Percentiles rank a stretch among this genome's conserved stretches.
These are phyloP conservation scores for Boletus insuetus DNA, from an alignment of 768 basidiomycete species.

Conservation along the genomic window DNA sequence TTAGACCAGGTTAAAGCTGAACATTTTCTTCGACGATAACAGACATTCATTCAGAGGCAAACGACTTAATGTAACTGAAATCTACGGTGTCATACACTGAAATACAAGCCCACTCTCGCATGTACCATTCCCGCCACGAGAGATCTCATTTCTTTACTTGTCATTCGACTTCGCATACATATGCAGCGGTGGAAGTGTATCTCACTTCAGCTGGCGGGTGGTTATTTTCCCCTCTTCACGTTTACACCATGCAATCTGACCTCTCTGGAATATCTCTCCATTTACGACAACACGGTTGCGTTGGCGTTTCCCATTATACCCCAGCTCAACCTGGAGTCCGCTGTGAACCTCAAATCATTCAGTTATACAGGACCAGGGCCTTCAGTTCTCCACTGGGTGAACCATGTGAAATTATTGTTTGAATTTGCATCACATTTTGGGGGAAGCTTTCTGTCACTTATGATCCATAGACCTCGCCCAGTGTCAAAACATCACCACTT, in stretches of 20 bases:
- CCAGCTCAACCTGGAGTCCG: conserved; percentile 3
- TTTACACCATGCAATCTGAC: conserved; percentile 13
- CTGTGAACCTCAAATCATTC: conserved; percentile 13
- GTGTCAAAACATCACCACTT: conserved; percentile 17
- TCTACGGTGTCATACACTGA: too few relatives aligned
- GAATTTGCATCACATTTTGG: conserved; percentile 5
- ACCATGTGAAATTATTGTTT: conserved; percentile 13
- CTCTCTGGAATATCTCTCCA: conserved; percentile 11
- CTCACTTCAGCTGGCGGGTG: not conserved
- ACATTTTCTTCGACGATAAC: too few relatives aligned
- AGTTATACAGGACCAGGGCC: conserved; percentile 8
- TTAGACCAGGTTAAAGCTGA: too few relatives aligned
- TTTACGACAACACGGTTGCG: not conserved
- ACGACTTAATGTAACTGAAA: too few relatives aligned
- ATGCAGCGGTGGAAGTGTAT: too few relatives aligned
- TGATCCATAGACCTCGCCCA: not conserved
- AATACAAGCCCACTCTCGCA: not conserved
- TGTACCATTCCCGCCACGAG: not conserved
- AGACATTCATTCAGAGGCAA: too few relatives aligned
- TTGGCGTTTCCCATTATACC: not conserved
- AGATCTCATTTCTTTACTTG: conserved; percentile 2
- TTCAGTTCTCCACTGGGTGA: conserved; percentile 4
- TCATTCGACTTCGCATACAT: not conserved
- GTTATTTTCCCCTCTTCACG: conserved; percentile 7
- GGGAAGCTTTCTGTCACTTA: not conserved